These are phyloP conservation scores for Begonia fuchsioides DNA, from an alignment of 306 rosid genomes.

Conservation along the genomic window DNA sequence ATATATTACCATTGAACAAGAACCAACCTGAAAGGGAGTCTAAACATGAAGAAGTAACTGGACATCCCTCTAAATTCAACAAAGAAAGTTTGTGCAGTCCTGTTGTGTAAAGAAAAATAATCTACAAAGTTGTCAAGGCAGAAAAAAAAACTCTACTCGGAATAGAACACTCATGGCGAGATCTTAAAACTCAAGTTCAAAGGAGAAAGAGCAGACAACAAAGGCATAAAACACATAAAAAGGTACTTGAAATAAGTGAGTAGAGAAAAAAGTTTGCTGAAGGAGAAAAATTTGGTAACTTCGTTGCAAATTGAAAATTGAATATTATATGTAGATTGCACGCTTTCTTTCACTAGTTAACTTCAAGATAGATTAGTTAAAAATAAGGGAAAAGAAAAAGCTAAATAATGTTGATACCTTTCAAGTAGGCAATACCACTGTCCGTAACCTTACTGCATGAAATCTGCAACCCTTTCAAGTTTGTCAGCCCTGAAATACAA, in stretches of 20 bases:
- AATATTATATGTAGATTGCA: background rate
- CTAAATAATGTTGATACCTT: constrained; percentile 31
- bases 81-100: constrained; percentile 63
- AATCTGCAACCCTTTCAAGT: constrained; percentile 57
- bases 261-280: too few relatives aligned
- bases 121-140: background rate
- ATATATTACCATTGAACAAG: background rate
- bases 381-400: background rate
- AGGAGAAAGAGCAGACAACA: too few relatives aligned
- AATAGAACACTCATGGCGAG: too few relatives aligned
- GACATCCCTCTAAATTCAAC: constrained; percentile 91
- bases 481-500: constrained; percentile 56
- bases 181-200: too few relatives aligned
- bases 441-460: constrained; percentile 76
- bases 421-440: constrained; percentile 53
- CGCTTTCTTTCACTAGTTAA: background rate
- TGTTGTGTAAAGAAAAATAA: constrained; percentile 22
- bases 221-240: too few relatives aligned
- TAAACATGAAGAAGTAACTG: constrained; percentile 71
- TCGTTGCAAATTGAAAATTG: background rate
- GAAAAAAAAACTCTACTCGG: too few relatives aligned
- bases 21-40: constrained; percentile 66
- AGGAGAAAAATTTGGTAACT: too few relatives aligned
- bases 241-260: too few relatives aligned
- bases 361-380: background rate